These are phyloP conservation scores for Acacia acuminata DNA, from an alignment of 306 rosid genomes.

Conservation along the genomic window DNA sequence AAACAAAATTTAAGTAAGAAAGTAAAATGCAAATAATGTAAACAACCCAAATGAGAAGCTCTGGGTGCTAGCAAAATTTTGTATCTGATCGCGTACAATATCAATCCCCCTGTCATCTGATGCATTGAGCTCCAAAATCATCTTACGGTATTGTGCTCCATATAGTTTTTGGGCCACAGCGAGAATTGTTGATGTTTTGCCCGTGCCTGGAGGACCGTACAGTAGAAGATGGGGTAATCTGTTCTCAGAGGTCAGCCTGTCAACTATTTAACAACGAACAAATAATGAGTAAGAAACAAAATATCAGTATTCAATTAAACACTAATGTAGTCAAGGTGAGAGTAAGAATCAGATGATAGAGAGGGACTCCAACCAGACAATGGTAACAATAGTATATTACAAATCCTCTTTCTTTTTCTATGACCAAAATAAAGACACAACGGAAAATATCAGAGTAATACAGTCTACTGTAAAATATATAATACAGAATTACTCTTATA, in stretches of 20 bases:
- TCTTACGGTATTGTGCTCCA: conserved; percentile 68
- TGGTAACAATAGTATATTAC: neutral
- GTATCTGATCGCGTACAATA: conserved; percentile 91
- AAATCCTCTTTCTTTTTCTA: conserved; percentile 1
- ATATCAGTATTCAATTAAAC: neutral
- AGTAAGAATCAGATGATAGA: neutral
- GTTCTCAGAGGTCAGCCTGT: conserved; percentile 84
- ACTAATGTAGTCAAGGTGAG: neutral
- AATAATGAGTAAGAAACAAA: conserved; percentile 1
- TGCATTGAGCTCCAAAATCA: conserved; percentile 95
- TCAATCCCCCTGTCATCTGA: conserved; percentile 97
- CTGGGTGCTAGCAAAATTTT: conserved; percentile 94
- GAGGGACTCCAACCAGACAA: neutral
- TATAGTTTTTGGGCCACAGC: conserved; percentile 91
- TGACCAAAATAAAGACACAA: neutral
- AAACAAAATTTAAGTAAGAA: neutral
- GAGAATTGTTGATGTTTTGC: conserved; percentile 93
- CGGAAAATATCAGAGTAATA: neutral
- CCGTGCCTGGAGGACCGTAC: conserved; percentile 98
- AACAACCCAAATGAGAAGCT: conserved; percentile 89
- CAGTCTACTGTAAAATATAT: neutral
- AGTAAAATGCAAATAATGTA: conserved; percentile 11
- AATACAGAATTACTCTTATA: neutral
- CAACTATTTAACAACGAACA: conserved; percentile 53
- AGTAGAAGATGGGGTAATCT: conserved; percentile 89